Base-by-base conservation (phyloP, 495 filamentous ascomycete genomes). In the Immersiella caudata region DNA sequence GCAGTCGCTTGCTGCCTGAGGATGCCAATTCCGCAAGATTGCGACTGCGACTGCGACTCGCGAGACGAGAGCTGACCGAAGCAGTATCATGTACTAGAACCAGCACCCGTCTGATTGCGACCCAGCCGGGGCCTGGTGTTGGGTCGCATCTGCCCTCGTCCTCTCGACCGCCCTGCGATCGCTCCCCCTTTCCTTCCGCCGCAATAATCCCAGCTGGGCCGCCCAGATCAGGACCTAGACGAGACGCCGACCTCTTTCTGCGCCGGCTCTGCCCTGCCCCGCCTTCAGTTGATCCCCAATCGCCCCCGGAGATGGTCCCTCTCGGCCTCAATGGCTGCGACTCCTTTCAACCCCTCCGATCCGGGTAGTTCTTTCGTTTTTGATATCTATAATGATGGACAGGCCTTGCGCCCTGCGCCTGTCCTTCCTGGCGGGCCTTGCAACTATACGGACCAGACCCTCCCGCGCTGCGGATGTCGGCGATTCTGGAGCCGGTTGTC, bases 391-490 rank as follows among this genome's bases (percentile, higher is more conserved):
- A 76, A 76, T 73, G 79, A 84, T 67, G 74, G 76, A 65, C 78
- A 77, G 33, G 52, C 72, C 46, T 65, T 70, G 60, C 69, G 70
- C 66, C 68, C 66, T 54, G 50, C 22, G 60, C 57, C 76, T 14
- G 70, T 68, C 67, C 80, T 85, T 57, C 85, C 85, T 4, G 76
- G 74, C 50, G 89, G 89, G 51, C 78, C 82, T 50, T 91, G 89
- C 81, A 88, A 89, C 75, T 89, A 82, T 74, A 84, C 82, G 62
- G 85, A 89, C 70, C 71, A 85, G 58, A 79, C 76, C 24, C 76
- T 77, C 21, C 80, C 84, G 20, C 79, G 76, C 52, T 91, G 89
- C 73, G 89, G 89, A 60, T 91, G 89, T 70, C 82, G 83, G 65
- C 86, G 87, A 21, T 91, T 90, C 79, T 90, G 86, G 87, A 81